phyloP scores from a whole-genome alignment of 129 eudicot genomes.

The Flaveria robusta region DNA sequence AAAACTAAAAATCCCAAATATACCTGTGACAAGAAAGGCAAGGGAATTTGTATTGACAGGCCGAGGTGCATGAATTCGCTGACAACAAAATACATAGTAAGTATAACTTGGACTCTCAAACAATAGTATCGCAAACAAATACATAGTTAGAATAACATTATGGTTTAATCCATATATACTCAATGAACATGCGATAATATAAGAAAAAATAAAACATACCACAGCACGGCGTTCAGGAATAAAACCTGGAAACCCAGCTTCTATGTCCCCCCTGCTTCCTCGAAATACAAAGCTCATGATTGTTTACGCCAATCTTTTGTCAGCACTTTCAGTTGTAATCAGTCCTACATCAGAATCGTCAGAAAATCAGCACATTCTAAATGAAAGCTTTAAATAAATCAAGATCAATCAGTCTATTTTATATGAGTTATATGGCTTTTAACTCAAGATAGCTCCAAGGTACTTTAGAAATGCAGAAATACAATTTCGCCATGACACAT shows the following conservation, averaged over 20 bases:
- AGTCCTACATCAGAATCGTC: constrained; percentile 27
- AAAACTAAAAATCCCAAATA: not conserved
- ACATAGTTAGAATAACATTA: constrained; percentile 23
- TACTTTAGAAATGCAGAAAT: constrained; percentile 2
- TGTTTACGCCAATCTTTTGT: constrained; percentile 10
- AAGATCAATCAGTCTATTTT: not conserved
- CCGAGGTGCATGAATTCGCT: constrained; percentile 88
- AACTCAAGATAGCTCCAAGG: not conserved
- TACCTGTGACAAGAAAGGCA: constrained; percentile 95
- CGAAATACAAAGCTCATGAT: constrained; percentile 92
- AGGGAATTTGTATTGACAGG: constrained; percentile 90
- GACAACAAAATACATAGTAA: constrained; percentile 26
- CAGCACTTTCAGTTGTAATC: constrained; percentile 8
- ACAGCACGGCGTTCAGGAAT: constrained; percentile 81
- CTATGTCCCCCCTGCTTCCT: constrained; percentile 80
- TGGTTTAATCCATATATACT: not conserved
- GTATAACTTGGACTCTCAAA: constrained; percentile 63
- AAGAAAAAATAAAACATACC: constrained; percentile 43
- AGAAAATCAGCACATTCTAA: constrained; percentile 13
- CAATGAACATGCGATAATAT: not conserved
- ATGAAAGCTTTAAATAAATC: not conserved
- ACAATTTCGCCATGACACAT: not conserved
- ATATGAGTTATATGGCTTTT: not conserved
- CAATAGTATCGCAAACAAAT: constrained; percentile 13
- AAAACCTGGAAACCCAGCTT: constrained; percentile 77